These are phyloP conservation scores for Neoarthrinium moseri DNA, from an alignment of 2,329 filamentous ascomycete species.

Conservation along the genomic window DNA sequence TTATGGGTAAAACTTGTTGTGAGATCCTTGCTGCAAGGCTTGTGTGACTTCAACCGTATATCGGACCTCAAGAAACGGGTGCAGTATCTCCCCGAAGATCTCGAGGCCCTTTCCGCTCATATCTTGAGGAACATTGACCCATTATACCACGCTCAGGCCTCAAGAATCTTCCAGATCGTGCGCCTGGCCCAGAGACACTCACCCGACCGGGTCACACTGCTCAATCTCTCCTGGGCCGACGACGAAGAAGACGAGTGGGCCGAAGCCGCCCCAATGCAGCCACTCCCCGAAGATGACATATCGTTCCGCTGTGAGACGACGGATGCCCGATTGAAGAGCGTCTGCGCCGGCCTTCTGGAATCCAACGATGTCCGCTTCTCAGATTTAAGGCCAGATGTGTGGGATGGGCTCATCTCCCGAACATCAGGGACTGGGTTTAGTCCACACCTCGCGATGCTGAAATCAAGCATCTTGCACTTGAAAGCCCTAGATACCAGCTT, in stretches of 20 bases:
- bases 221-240: not conserved
- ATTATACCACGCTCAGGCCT: not conserved
- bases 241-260: not conserved
- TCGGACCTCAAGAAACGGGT: constrained; percentile 1
- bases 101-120: not conserved
- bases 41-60: constrained; percentile 1
- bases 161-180: not conserved
- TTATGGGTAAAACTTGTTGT: constrained; percentile 7
- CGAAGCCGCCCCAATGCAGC: not conserved
- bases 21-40: not conserved
- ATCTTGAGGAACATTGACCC: not conserved
- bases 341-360: not conserved
- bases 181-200: not conserved
- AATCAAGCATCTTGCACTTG: not conserved
- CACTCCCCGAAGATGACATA: not conserved
- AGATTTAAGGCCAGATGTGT: not conserved
- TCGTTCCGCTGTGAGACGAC: not conserved
- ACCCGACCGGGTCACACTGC: not conserved
- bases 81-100: not conserved
- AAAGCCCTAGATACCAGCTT: not conserved
- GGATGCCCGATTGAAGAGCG: not conserved
- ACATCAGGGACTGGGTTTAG: not conserved
- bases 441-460: not conserved
- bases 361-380: not conserved
- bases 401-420: not conserved